These are phyloP conservation scores for Ormosia emarginata DNA, from an alignment of 306 rosid species.

Conservation along the genomic window DNA sequence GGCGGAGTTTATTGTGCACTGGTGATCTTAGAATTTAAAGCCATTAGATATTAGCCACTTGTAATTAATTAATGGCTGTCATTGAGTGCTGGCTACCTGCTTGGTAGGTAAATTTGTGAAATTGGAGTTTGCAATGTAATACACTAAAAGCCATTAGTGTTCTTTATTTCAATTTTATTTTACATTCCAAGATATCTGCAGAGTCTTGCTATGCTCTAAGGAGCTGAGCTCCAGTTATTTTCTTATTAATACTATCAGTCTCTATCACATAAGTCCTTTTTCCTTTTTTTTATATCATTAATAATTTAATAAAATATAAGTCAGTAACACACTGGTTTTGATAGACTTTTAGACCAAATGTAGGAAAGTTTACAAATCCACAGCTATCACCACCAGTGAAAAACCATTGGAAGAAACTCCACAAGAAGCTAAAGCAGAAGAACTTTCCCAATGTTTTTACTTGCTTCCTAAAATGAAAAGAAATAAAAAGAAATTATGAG, in stretches of 20 bases:
- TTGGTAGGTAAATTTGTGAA: no score
- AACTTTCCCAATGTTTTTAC: conserved; percentile 44
- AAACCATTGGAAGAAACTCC: conserved; percentile 61
- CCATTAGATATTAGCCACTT: no score
- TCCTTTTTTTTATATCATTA: neutral
- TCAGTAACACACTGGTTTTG: conserved; percentile 18
- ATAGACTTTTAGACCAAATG: conserved; percentile 50
- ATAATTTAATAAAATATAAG: neutral
- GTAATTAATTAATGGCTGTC: no score
- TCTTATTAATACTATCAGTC: neutral
- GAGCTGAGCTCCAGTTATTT: neutral
- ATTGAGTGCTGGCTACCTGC: no score
- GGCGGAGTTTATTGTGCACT: no score
- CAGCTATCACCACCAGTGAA: conserved; percentile 48
- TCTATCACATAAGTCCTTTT: neutral
- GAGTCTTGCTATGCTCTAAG: neutral
- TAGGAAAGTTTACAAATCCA: conserved; percentile 47
- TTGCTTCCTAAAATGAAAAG: conserved; percentile 37
- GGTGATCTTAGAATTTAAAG: no score
- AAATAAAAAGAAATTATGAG: neutral
- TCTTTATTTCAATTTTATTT: neutral
- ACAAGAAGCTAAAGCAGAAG: conserved; percentile 43
- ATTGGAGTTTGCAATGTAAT: no score
- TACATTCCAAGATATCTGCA: neutral
- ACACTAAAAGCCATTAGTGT: no score